Percentiles rank a stretch among this genome's conserved stretches.
phyloP scores from a whole-genome alignment of 345 rosid species.

The Ceriops zippeliana region DNA sequence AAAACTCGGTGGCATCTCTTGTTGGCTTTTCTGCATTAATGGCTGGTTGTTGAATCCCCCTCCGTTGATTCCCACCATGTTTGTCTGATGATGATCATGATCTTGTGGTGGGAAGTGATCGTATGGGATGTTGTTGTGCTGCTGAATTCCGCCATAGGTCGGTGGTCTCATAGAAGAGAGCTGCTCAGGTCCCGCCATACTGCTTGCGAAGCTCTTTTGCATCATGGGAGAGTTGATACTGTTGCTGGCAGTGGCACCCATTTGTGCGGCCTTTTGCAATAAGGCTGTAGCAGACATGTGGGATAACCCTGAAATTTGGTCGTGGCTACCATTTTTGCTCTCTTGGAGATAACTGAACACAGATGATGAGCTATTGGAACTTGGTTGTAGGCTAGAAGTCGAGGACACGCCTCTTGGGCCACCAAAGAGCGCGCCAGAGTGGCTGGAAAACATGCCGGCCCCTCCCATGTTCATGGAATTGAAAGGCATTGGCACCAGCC shows the following conservation, averaged over 20 bases:
- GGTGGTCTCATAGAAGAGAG: constrained; percentile 26
- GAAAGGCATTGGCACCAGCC: constrained; percentile 45
- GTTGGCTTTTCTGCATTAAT: constrained; percentile 23
- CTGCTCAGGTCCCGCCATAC: constrained; percentile 46
- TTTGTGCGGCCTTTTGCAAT: constrained; percentile 66
- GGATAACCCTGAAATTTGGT: constrained; percentile 33
- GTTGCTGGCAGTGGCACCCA: constrained; percentile 66
- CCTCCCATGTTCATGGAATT: constrained; percentile 46
- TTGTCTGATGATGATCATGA: constrained; percentile 28
- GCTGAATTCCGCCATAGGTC: constrained; percentile 25
- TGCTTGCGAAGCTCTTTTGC: constrained; percentile 53
- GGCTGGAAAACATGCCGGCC: constrained; percentile 49
- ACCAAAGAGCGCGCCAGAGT: constrained; percentile 45
- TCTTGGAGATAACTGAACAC: constrained; percentile 49
- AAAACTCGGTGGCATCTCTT: constrained; percentile 37
- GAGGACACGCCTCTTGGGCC: constrained; percentile 42
- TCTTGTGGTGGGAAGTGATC: constrained; percentile 27
- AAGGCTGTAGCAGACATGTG: constrained; percentile 69
- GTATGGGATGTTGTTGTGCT: constrained; percentile 25
- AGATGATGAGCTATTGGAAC: constrained; percentile 46
- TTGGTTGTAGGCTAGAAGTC: constrained; percentile 52
- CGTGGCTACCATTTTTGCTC: constrained; percentile 33
- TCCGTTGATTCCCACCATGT: constrained; percentile 30
- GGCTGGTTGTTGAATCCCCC: constrained; percentile 30
- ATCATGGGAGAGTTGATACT: constrained; percentile 63